Evolutionary conservation across 192 early-diverging fungal genomes (phyloP), one percentile per base, ranked within the genome.

Genomic region (Gaertneriomyces sp.): DNA sequence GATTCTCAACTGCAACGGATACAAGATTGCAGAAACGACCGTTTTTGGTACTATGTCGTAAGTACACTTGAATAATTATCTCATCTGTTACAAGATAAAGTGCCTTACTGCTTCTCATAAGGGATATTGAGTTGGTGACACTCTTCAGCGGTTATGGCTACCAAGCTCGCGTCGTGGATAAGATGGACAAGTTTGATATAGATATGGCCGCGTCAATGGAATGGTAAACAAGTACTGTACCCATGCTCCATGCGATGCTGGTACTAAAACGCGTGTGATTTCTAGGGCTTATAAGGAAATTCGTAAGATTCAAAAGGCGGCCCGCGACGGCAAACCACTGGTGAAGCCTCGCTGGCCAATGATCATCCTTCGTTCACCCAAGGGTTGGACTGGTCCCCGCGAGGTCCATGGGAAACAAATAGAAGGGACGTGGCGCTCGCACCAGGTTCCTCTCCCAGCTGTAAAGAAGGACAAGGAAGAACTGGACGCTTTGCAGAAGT

Each of bases 141-240:
- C 59, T 78, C 8, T 78, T 74, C 66, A 69, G 58, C 53, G 77
- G 77, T 6, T 78, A 73, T 49, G 77, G 77, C 63, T 78, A 78
- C 60, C 71, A 75, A 65, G 68, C 64, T 46, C 62, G 75, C 4
- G 70, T 78, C 16, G 75, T 78, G 10, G 71, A 68, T 10, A 45
- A 78, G 25, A 47, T 78, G 12, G 57, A 73, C 0, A 44, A 70
- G 5, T 70, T 78, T 42, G 67, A 78, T 42, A 60, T 53, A 7
- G 77, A 78, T 53, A 77, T 78, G 75, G 75, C 77, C 12, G 64
- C 63, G 17, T 68, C 77, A 3, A 54, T 78, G 61, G 71, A 78
- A 25, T 78, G 77, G 66, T 63, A 52, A 4, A 17, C 14, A 33
- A n/a, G 6, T 45, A 6, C 6, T 6, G 49, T 38, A 6, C 54